These are phyloP conservation scores for Phytopythium chamaehyphon DNA, from an alignment of 352 stramenopile species.

Conservation along the genomic window DNA sequence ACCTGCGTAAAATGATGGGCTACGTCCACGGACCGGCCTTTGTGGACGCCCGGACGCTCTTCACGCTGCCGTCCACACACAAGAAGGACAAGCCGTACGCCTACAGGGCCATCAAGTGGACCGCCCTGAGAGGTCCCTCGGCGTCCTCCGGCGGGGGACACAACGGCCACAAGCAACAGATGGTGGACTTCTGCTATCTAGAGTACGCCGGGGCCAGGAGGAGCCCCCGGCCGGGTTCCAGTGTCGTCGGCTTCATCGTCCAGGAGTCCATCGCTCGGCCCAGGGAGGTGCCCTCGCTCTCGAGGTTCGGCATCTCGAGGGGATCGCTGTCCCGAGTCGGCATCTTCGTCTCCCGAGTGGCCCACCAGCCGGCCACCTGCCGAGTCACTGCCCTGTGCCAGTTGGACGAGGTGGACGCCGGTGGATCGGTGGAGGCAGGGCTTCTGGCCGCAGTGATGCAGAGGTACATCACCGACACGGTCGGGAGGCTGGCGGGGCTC, in stretches of 20 bases:
- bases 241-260: constrained; percentile 65
- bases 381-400: constrained; percentile 67
- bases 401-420: constrained; percentile 52
- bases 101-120: constrained; percentile 79
- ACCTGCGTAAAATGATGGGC: constrained; percentile 47
- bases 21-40: constrained; percentile 62
- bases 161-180: constrained; percentile 32
- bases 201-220: constrained; percentile 64
- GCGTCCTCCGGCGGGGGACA: constrained; percentile 6
- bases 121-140: constrained; percentile 22
- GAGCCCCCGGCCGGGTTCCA: constrained; percentile 40
- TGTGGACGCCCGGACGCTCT: constrained; percentile 58
- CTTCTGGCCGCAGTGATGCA: constrained; percentile 66
- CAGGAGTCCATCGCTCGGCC: constrained; percentile 66
- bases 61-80: constrained; percentile 43
- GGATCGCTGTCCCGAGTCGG: constrained; percentile 55
- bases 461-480: constrained; percentile 32
- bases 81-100: constrained; percentile 18
- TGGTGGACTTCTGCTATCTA: constrained; percentile 70
- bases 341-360: constrained; percentile 57
- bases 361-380: constrained; percentile 53
- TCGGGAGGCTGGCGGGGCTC: constrained; percentile 40
- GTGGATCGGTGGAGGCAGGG: constrained; percentile 17
- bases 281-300: constrained; percentile 53
- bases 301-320: constrained; percentile 52